Conservation (phyloP, 2,329 filamentous ascomycete species). For the Chaetomium globosum region DNA sequence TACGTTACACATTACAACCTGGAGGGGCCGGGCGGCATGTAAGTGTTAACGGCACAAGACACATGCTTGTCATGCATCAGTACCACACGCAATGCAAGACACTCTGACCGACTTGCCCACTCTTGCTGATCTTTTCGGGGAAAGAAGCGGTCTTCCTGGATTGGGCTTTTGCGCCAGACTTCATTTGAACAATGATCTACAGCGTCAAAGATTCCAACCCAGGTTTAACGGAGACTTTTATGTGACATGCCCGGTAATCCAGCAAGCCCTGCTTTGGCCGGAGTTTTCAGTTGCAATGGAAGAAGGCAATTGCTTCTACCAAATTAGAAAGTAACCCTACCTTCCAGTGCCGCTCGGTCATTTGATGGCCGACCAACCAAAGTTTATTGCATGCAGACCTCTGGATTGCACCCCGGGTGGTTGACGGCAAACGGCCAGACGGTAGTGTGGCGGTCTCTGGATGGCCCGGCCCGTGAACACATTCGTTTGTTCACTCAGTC, state of each 20-base stretch:
- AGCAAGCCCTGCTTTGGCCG: neutral
- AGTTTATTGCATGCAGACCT: conserved; percentile 26
- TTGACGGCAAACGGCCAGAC: conserved; percentile 15
- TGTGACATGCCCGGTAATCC: conserved; percentile 16
- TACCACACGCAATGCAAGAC: conserved; percentile 7
- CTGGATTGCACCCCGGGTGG: conserved; percentile 10
- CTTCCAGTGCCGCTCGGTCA: neutral
- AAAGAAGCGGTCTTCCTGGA: neutral
- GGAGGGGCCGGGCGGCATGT: neutral
- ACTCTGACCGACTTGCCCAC: neutral
- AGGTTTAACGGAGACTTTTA: neutral
- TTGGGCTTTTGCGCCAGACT: neutral
- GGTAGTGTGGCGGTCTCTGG: conserved; percentile 32
- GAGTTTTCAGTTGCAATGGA: conserved; percentile 1
- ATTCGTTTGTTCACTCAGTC: conserved; percentile 4
- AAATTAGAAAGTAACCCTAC: conserved; percentile 13
- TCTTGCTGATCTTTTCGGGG: neutral
- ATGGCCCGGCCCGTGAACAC: conserved; percentile 26
- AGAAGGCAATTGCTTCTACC: conserved; percentile 15
- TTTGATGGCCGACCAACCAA: conserved; percentile 7
- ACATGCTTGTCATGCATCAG: conserved; percentile 13
- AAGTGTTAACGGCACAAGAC: conserved; percentile 22
- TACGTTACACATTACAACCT: neutral
- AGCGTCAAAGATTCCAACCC: neutral
- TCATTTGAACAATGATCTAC: neutral